Percentiles rank a stretch among this genome's conserved stretches.
Conservation (phyloP, 1,284 basidiomycete genomes). For the Puccinia novopanici region DNA sequence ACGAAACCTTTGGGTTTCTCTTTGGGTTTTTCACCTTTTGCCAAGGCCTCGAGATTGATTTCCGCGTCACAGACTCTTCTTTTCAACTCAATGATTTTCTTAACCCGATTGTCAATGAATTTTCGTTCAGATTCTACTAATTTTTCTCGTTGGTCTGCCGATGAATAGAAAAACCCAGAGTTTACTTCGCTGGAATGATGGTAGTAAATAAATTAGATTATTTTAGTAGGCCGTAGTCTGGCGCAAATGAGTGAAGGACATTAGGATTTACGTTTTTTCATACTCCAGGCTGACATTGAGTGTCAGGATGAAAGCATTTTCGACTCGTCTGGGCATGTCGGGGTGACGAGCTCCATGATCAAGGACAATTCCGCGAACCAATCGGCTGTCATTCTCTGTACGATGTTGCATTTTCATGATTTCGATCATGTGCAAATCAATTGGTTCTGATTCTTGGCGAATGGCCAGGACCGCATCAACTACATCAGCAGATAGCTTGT, state of each 20-base stretch:
- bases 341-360: constrained; percentile 93
- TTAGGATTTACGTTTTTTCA: constrained; percentile 87
- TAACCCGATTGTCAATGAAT: constrained; percentile 90
- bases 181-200: constrained; percentile 80
- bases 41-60: constrained; percentile 71
- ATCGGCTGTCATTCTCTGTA: constrained; percentile 95
- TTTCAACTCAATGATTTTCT: constrained; percentile 97
- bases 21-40: constrained; percentile 55
- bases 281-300: constrained; percentile 98
- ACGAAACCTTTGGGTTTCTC: constrained; percentile 80
- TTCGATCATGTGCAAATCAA: constrained; percentile 99
- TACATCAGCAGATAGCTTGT: constrained; percentile 84
- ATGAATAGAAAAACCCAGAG: constrained; percentile 99
- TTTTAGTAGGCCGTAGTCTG: not conserved
- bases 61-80: constrained; percentile 91
- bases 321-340: constrained; percentile 97
- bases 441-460: constrained; percentile 76
- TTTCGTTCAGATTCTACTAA: constrained; percentile 94
- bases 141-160: constrained; percentile 97
- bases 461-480: constrained; percentile 95
- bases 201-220: not conserved
- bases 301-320: constrained; percentile 93
- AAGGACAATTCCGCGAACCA: constrained; percentile 90
- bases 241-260: constrained; percentile 22
- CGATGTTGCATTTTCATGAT: constrained; percentile 99